phyloP scores from a whole-genome alignment of 768 basidiomycete genomes.

The Dioszegia hungarica region DNA sequence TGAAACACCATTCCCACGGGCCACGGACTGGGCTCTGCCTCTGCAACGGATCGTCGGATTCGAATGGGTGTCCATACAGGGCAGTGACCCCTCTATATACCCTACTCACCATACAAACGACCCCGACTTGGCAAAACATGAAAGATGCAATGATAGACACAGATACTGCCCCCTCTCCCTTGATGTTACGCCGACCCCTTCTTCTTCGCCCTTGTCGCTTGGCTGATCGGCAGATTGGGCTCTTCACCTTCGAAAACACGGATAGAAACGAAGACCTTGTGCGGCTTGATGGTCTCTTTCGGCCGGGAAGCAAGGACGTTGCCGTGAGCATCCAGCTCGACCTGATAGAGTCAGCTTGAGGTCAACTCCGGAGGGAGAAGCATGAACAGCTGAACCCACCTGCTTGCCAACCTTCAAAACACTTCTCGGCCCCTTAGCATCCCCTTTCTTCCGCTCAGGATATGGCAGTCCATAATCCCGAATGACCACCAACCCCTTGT shows the following conservation, averaged over 20 bases:
- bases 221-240: conserved; percentile 12
- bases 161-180: not conserved
- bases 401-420: not conserved
- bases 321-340: conserved; percentile 41
- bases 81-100: not conserved
- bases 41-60: too few relatives aligned
- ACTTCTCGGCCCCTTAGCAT: conserved; percentile 5
- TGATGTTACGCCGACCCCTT: not conserved
- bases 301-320: conserved; percentile 33
- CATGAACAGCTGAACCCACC: not conserved
- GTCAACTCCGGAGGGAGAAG: not conserved
- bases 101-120: too few relatives aligned
- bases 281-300: conserved; percentile 27
- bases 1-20: too few relatives aligned
- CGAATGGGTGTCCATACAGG: not conserved
- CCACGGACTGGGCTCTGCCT: too few relatives aligned
- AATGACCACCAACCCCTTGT: conserved; percentile 45
- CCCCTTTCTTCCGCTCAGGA: not conserved
- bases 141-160: not conserved
- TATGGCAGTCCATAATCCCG: conserved; percentile 21
- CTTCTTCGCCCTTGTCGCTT: not conserved
- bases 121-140: too few relatives aligned
- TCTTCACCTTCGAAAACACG: conserved; percentile 46
- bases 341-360: conserved; percentile 15
- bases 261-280: conserved; percentile 30